Evolutionary conservation across 2,329 filamentous ascomycete genomes (phyloP), one percentile per base, ranked within the genome.

Genomic region (Aspergillus flavus): DNA sequence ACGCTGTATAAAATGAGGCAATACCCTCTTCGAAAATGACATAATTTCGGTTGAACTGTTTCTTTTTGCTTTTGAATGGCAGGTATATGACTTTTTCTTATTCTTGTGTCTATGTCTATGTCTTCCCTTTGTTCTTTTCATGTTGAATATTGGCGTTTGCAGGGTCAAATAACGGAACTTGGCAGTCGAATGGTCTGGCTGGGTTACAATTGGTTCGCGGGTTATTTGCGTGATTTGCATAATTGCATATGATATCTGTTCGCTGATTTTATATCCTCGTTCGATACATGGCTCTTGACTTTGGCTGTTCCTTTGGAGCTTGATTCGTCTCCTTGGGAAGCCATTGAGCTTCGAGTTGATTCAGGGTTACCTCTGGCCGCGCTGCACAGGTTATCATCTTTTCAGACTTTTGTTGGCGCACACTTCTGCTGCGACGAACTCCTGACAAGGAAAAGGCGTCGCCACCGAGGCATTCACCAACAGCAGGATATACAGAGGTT

Each of bases 71-170:
- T 62, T 64, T 62, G 61, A 61, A 66, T 67, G 66, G 64, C 64
- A 64, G 46, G 61, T 71, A 68, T 65, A 69, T 68, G 68, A 63
- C 57, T 53, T 58, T 52, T 64, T 57, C 48, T 30, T 62, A 57
- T 62, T 57, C 58, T 59, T 52, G 28, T 57, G 43, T 59, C 54
- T 30, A 23, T 60, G 30, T 54, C 52, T 36, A 54, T 21, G 52
- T 57, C 46, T 32, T 21, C 9, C 36, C 41, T 19, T 30, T 23
- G n/a, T 59, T 57, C 43, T 58, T 62, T 61, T 66, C 63, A 65
- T 68, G 61, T 66, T 68, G 58, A 64, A 66, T 59, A 68, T 66
- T 61, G 68, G 70, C 70, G 68, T 72, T 70, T 61, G 56, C 60
- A 64, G 61, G 67, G 64, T 68, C 66, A 63, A 59, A 68, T 65